Base-by-base conservation (phyloP, 495 filamentous ascomycete species). In the Entonaema liquescens region DNA sequence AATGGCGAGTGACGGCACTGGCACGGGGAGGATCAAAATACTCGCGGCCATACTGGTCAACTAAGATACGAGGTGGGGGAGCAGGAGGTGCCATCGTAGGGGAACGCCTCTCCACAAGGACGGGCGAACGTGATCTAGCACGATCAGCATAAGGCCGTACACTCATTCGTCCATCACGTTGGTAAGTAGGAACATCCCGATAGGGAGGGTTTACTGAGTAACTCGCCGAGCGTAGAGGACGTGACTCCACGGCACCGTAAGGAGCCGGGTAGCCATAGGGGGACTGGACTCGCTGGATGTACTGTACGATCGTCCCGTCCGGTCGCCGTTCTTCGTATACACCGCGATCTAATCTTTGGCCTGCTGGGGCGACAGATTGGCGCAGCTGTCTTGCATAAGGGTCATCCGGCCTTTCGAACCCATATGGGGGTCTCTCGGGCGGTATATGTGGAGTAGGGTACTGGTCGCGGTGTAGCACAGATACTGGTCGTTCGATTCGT, bases 21-120 rank as follows among this genome's bases (percentile, higher is more conserved):
- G 86, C 78, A 19, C 85, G 74, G 6, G 88, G 78, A 33, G 84
- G 83, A 74, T 91, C 90, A 53, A 90, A 79, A 71, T 89, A 94
- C 72, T 91, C 84, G 62, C 88, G 88, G 23, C 91, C 91, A 78
- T 86, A 88, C 59, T 90, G 85, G 75, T 93, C 91, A 52, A 93
- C 79, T 49, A 93, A 79, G 62, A 92, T 87, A 54, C 91, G 86
- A 35, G 79, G 66, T 1, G 87, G 84, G 25, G 83, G 83, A 26
- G 86, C 83, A 28, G 90, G 87, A 31, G 86, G 84, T 74, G 89
- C 85, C 66, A 89, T 82, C 9, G 83, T 78, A 28, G 80, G 79
- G 5, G 84, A 74, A 5, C 75, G 71, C 64, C 81, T 77, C 62
- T 89, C 87, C 36, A 85, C 80, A 53, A 81, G 67, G 21, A 89